These are phyloP conservation scores for Colletotrichum liaoningense DNA, from an alignment of 2,329 filamentous ascomycete genomes.

Conservation along the genomic window DNA sequence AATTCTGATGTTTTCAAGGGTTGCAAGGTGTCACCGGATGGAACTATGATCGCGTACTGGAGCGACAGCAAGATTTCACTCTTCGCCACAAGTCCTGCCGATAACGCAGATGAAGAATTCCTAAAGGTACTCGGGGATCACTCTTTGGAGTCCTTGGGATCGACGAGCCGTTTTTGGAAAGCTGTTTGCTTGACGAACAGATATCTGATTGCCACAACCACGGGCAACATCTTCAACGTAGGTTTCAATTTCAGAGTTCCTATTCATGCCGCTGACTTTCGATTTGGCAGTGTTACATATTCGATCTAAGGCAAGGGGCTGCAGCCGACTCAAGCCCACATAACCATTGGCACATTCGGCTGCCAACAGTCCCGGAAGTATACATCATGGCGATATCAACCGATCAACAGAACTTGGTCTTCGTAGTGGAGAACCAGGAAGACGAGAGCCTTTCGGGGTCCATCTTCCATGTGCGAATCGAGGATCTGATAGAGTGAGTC, in stretches of 20 bases:
- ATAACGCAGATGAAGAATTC: not conserved
- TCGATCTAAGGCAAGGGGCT: not conserved
- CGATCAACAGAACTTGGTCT: not conserved
- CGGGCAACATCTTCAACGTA: not conserved
- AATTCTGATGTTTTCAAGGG: not conserved
- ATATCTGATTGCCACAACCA: slow-evolving; percentile 1
- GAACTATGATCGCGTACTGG: not conserved
- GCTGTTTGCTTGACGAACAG: not conserved
- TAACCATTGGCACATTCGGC: not conserved
- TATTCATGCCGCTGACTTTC: not conserved
- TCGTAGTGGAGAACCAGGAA: not conserved
- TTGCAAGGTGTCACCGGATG: not conserved
- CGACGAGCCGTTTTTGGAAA: not conserved
- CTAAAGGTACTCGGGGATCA: not conserved
- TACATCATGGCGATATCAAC: not conserved
- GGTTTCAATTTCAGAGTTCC: not conserved
- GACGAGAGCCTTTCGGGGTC: not conserved
- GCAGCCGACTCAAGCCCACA: not conserved
- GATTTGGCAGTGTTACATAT: not conserved
- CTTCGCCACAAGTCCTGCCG: not conserved
- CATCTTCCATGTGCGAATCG: not conserved
- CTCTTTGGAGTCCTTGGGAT: not conserved
- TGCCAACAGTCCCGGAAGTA: not conserved
- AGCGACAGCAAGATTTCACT: not conserved
- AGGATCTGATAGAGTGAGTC: not conserved